Base-by-base conservation (phyloP, 345 rosid species). In the Kandelia obovata region DNA sequence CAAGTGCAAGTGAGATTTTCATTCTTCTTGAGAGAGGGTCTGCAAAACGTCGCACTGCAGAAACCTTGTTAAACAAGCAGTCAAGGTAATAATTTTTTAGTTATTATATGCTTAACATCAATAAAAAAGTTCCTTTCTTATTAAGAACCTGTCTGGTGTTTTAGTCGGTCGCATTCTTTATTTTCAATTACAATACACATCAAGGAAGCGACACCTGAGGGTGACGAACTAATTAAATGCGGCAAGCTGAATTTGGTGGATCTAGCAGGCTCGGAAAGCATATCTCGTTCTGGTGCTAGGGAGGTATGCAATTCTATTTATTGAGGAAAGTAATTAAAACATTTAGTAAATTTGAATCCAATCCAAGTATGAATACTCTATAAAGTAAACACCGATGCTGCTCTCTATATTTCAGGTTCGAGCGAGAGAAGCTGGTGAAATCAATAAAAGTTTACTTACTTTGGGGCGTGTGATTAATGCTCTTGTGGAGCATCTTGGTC, bases 341-440 rank as follows among this genome's bases (percentile, higher is more conserved):
- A 21, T 56, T 25, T 19, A 25, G 30, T 23, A 27, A 43, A 13
- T 43, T 43, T 43, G 17, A 13, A 43, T 19, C 16, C 17, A 13
- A 13, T 11, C 5, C 49, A 11, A 43, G 49, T 4, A 43, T 13
- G 19, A 43, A 43, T 56, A 25, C 3, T n/a, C 19, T 56, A 25
- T 25, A 34, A 34, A 7, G 9, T 34, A 34, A 7, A 25, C 59
- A 57, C 25, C 58, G 53, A 62, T 72, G 8, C 58, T 57, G 30
- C 32, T 73, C 32, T 2, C 76, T 32, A 21, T 58, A 9, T 47
- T 23, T 46, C 28, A 96, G 99, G 96, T 98, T 28, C 98, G 99
- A 66, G 99, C 99, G 46, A 90, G 98, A 75, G 99, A 96, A 80
- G 99, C 99, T 57, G 99, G 99, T 81, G 99, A 96, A 81, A 96